Evolutionary conservation across 139 green algal genomes (phyloP).

Genomic region (Picochlorum sp.): DNA sequence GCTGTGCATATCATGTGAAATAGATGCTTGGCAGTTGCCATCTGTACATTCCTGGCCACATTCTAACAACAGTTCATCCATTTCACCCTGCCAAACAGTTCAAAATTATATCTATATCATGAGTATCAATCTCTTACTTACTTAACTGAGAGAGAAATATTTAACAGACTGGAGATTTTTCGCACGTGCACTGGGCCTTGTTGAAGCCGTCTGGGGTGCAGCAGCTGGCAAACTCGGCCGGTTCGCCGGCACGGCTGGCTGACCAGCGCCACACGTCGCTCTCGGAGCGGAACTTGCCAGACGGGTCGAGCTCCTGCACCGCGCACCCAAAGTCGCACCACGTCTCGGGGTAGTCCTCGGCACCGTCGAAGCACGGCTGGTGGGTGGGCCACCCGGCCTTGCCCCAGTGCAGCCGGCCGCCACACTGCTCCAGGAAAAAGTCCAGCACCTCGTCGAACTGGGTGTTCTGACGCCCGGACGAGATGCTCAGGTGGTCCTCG

Average conservation of each 20-base stretch:
- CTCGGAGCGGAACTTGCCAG: constrained; percentile 46
- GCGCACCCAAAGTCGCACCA: constrained; percentile 81
- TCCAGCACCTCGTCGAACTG: constrained; percentile 18
- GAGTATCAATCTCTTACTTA: not conserved
- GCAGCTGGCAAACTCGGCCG: constrained; percentile 16
- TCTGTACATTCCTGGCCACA: too few species aligned
- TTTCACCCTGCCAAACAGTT: too few species aligned
- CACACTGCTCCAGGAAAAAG: constrained; percentile 36
- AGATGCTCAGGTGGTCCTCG: constrained; percentile 48
- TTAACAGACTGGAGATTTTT: not conserved
- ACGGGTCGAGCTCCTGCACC: constrained; percentile 53
- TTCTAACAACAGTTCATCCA: too few species aligned
- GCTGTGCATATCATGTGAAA: too few species aligned
- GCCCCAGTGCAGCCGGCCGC: constrained; percentile 67
- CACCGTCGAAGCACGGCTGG: not conserved
- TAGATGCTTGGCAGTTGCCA: too few species aligned
- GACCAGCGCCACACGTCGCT: constrained; percentile 48
- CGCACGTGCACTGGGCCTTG: constrained; percentile 24
- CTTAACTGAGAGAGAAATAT: not conserved
- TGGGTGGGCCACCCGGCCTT: constrained; percentile 42
- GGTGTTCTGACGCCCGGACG: constrained; percentile 9
- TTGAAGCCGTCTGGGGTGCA: constrained; percentile 29
- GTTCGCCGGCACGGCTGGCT: constrained; percentile 15
- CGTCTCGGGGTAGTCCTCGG: constrained; percentile 38
- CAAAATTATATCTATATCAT: too few species aligned